A percentile compares a stretch with the other conserved stretches of the same genome.
These are phyloP conservation scores for Penicillium sp. DNA, from an alignment of 2,329 filamentous ascomycete species.

Conservation along the genomic window DNA sequence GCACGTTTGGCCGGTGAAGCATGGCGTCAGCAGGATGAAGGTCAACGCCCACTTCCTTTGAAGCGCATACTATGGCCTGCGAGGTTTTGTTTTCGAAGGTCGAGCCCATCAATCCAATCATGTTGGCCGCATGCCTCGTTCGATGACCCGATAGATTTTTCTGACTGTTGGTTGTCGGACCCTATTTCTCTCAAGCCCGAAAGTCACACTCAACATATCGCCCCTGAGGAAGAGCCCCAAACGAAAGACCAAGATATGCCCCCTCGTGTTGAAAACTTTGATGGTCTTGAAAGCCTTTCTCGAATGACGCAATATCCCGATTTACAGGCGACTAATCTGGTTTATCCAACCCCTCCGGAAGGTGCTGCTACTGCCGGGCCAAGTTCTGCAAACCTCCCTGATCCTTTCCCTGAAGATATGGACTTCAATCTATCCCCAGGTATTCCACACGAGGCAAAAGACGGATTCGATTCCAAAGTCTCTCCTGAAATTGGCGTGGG, in stretches of 20 bases:
- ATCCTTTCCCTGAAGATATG: conserved; percentile 29
- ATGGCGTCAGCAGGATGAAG: conserved; percentile 25
- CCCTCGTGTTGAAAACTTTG: conserved; percentile 22
- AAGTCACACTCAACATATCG: conserved; percentile 14
- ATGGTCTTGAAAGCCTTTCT: conserved; percentile 36
- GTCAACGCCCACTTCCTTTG: conserved; percentile 28
- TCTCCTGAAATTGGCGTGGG: conserved; percentile 29
- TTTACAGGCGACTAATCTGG: conserved; percentile 38
- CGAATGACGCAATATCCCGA: conserved; percentile 38
- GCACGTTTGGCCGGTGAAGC: conserved; percentile 33
- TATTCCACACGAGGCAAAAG: conserved; percentile 13
- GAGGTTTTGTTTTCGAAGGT: conserved; percentile 39
- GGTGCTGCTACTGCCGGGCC: conserved; percentile 35
- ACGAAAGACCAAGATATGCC: conserved; percentile 23
- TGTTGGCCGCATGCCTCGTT: conserved; percentile 16
- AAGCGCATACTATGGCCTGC: conserved; percentile 44
- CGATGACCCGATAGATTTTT: conserved; percentile 41
- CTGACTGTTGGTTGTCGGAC: conserved; percentile 37
- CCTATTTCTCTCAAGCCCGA: conserved; percentile 21
- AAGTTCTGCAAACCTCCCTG: conserved; percentile 26
- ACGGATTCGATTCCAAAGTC: conserved; percentile 15
- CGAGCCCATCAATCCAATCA: conserved; percentile 15
- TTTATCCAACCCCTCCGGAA: conserved; percentile 52
- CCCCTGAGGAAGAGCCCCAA: conserved; percentile 19
- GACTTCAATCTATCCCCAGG: conserved; percentile 20